phyloP scores from a whole-genome alignment of 495 filamentous ascomycete species.

The Viridothelium virens region DNA sequence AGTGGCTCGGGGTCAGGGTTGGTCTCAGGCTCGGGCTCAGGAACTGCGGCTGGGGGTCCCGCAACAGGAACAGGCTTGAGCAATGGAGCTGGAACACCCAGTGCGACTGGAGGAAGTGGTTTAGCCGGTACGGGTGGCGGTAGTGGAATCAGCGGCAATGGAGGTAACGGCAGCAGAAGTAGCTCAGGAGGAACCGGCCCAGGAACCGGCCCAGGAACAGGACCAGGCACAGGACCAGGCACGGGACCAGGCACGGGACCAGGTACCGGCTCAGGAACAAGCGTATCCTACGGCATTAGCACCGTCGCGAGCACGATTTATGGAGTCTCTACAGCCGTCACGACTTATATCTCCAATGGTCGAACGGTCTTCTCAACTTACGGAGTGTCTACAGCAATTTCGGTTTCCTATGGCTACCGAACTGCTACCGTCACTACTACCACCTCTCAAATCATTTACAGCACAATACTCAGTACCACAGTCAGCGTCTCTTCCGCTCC shows the following conservation, averaged over 20 bases:
- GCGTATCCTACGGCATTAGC: slow-evolving; percentile 14
- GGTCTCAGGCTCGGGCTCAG: not conserved
- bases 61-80: not conserved
- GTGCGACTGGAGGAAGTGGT: slow-evolving; percentile 7
- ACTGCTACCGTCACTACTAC: slow-evolving; percentile 13
- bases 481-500: slow-evolving; percentile 11
- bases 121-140: slow-evolving; percentile 2
- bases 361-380: slow-evolving; percentile 16
- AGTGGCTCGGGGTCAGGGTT: not conserved
- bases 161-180: slow-evolving; percentile 9
- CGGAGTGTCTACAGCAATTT: slow-evolving; percentile 17
- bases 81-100: slow-evolving; percentile 11
- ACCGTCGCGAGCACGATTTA: slow-evolving; percentile 12
- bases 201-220: not conserved
- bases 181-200: not conserved
- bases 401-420: slow-evolving; percentile 10
- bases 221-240: slow-evolving; percentile 1
- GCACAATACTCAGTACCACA: slow-evolving; percentile 10
- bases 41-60: not conserved
- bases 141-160: slow-evolving; percentile 12
- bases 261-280: slow-evolving; percentile 13
- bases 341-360: slow-evolving; percentile 20
- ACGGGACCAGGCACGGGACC: slow-evolving; percentile 1
- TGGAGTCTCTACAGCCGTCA: slow-evolving; percentile 5
- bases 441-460: slow-evolving; percentile 7